These are phyloP conservation scores for Inga leiocalycina DNA, from an alignment of 306 rosid species.

Conservation along the genomic window DNA sequence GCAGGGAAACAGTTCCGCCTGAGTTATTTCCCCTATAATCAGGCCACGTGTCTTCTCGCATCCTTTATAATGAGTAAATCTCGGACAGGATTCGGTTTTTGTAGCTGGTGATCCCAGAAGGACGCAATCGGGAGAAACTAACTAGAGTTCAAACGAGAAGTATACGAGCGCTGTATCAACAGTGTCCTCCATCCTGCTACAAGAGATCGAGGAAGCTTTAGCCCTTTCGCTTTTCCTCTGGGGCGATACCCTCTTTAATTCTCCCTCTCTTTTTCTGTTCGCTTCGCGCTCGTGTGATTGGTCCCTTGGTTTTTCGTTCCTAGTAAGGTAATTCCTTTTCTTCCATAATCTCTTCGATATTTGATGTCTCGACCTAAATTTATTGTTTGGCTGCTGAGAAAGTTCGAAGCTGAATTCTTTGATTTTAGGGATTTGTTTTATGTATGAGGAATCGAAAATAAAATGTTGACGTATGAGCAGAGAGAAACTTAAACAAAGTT, in stretches of 20 bases:
- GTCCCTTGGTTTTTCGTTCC: conserved; percentile 14
- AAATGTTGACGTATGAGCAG: background rate
- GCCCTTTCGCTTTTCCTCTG: background rate
- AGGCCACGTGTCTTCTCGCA: too few species aligned
- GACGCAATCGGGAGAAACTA: background rate
- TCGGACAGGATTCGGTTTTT: too few species aligned
- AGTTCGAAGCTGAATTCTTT: background rate
- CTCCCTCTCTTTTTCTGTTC: conserved; percentile 39
- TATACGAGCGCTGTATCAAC: background rate
- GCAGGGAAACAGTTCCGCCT: too few species aligned
- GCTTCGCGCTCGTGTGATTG: conserved; percentile 27
- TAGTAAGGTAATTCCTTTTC: conserved; percentile 33
- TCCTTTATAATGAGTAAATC: too few species aligned
- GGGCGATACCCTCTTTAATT: conserved; percentile 42
- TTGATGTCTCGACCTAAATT: background rate
- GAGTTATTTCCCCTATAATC: too few species aligned
- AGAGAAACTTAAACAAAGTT: background rate
- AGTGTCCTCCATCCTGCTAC: background rate
- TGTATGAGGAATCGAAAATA: background rate
- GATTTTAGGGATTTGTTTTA: background rate
- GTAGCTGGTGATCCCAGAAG: background rate
- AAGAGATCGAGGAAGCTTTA: background rate
- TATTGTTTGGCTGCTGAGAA: conserved; percentile 28
- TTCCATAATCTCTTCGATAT: background rate
- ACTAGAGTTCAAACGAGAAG: background rate